A percentile compares a stretch with the other conserved stretches of the same genome.
These are phyloP conservation scores for Oryza meridionalis DNA, from an alignment of 176 grass and related monocot species.

Conservation along the genomic window DNA sequence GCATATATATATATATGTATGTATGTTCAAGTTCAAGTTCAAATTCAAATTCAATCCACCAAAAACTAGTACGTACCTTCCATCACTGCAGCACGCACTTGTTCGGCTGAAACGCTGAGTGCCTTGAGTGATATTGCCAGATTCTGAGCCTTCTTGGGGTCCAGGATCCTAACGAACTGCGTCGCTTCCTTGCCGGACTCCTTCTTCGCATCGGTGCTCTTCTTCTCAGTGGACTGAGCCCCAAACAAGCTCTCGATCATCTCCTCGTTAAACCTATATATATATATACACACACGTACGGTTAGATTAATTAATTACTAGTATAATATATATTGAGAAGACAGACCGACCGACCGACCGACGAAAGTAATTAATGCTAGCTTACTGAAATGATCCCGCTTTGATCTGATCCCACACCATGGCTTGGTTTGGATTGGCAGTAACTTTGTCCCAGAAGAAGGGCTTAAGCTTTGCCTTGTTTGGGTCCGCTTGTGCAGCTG, in stretches of 20 bases:
- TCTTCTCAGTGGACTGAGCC: constrained; percentile 47
- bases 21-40: too few relatives aligned
- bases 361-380: too few relatives aligned
- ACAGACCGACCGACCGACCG: too few relatives aligned
- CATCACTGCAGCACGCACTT: constrained; percentile 66
- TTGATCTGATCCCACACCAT: constrained; percentile 96
- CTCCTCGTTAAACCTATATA: constrained; percentile 80
- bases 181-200: constrained; percentile 45
- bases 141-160: constrained; percentile 85
- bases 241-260: constrained; percentile 91
- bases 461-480: constrained; percentile 88
- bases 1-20: too few relatives aligned
- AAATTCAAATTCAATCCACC: too few relatives aligned
- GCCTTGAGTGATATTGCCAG: constrained; percentile 92
- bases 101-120: constrained; percentile 63
- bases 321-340: too few relatives aligned
- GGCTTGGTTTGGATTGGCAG: constrained; percentile 72
- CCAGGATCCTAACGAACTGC: constrained; percentile 71
- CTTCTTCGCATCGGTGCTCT: constrained; percentile 49
- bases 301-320: too few relatives aligned
- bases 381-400: constrained; percentile 96
- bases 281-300: too few relatives aligned
- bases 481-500: neutral
- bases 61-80: constrained; percentile 41
- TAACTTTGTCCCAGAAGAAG: constrained; percentile 98